Percentiles rank a stretch among this genome's conserved stretches.
Conservation (phyloP, 2,329 filamentous ascomycete genomes). For the Cladosporium austrohemisphaericum region DNA sequence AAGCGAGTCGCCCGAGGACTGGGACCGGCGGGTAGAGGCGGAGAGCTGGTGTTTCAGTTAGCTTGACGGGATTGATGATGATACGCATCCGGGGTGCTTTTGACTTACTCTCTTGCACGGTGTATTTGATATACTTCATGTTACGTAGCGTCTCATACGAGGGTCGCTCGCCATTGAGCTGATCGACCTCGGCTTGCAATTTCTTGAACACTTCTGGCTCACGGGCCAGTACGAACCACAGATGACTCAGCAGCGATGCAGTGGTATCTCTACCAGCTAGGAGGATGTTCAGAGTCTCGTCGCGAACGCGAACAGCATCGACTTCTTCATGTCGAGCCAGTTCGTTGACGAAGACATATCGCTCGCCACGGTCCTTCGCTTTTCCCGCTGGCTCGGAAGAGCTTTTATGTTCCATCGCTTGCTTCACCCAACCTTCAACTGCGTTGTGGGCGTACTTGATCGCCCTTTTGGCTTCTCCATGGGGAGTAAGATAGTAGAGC, state of each 20-base stretch:
- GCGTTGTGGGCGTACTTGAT: constrained; percentile 12
- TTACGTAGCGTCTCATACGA: constrained; percentile 22
- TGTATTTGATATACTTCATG: constrained; percentile 44
- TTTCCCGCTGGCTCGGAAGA: constrained; percentile 16
- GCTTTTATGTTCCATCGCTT: constrained; percentile 17
- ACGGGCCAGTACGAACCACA: constrained; percentile 31
- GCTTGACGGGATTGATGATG: neutral
- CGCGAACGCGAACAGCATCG: constrained; percentile 38
- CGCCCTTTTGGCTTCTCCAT: constrained; percentile 15
- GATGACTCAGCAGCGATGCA: constrained; percentile 43
- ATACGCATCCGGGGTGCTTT: neutral
- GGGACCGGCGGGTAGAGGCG: constrained; percentile 72
- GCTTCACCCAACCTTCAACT: constrained; percentile 18
- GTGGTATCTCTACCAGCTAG: constrained; percentile 53
- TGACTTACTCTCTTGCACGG: constrained; percentile 57
- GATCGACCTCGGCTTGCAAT: constrained; percentile 23
- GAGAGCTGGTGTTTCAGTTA: constrained; percentile 36
- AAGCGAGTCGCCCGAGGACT: constrained; percentile 68
- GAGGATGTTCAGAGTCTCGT: constrained; percentile 47
- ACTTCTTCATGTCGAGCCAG: constrained; percentile 46
- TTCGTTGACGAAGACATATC: constrained; percentile 58
- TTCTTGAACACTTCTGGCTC: constrained; percentile 23
- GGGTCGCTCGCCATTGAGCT: constrained; percentile 40
- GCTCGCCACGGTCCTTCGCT: constrained; percentile 24
- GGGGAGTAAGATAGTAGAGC: constrained; percentile 13